phyloP scores from a whole-genome alignment of 169 alveolate species.

The Plasmodium yoelii region DNA sequence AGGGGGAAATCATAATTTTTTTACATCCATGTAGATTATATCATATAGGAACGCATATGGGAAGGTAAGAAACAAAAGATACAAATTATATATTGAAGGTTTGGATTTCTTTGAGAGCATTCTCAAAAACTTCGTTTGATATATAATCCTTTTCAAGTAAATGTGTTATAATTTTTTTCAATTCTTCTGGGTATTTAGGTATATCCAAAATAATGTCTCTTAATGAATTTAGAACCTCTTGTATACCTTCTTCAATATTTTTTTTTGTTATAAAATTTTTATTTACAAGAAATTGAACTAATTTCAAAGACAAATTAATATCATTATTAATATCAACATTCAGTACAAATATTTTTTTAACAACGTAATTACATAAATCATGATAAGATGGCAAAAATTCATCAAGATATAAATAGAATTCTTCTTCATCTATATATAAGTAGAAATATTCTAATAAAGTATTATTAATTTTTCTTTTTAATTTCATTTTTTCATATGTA shows the following conservation, averaged over 20 bases:
- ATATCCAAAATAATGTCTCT: slow-evolving; percentile 67
- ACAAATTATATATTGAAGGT: neutral
- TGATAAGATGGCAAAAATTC: slow-evolving; percentile 68
- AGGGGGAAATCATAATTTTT: too few relatives aligned
- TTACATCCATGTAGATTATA: too few relatives aligned
- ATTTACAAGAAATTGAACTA: slow-evolving; percentile 32
- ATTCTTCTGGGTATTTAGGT: slow-evolving; percentile 64
- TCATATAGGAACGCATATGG: neutral
- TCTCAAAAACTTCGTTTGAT: slow-evolving; percentile 27
- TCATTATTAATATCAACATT: slow-evolving; percentile 73
- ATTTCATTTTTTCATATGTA: slow-evolving; percentile 76
- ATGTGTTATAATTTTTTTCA: slow-evolving; percentile 34
- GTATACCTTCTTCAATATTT: slow-evolving; percentile 51
- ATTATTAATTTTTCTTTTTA: slow-evolving; percentile 67
- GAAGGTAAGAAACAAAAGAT: neutral
- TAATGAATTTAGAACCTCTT: slow-evolving; percentile 35
- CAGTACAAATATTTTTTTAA: slow-evolving; percentile 52
- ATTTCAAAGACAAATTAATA: slow-evolving; percentile 27
- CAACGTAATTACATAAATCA: slow-evolving; percentile 70
- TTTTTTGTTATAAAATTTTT: slow-evolving; percentile 50
- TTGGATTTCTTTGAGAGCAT: slow-evolving; percentile 24
- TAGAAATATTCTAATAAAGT: slow-evolving; percentile 68
- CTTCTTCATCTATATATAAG: slow-evolving; percentile 70
- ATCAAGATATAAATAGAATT: slow-evolving; percentile 46
- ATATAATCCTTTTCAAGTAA: slow-evolving; percentile 34